A percentile compares a stretch with the other conserved stretches of the same genome.
phyloP scores from a whole-genome alignment of 208 protist genomes.

The Trypanosoma melophagium region DNA sequence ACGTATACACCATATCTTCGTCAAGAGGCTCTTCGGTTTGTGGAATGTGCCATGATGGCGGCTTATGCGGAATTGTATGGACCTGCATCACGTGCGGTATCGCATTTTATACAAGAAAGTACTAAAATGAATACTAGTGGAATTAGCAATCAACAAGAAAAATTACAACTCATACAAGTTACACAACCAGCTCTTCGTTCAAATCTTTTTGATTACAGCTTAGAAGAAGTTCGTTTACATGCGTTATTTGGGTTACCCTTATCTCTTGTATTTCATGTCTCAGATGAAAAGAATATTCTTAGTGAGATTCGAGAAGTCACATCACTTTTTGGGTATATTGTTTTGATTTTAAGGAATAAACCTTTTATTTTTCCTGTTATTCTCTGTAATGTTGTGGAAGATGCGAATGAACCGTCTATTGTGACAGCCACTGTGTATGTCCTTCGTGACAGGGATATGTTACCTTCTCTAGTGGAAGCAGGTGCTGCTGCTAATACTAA shows the following conservation, averaged over 20 bases:
- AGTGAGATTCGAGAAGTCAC: conserved; percentile 5
- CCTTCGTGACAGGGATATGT: conserved; percentile 68
- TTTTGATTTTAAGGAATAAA: conserved; percentile 51
- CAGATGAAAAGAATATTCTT: conserved; percentile 13
- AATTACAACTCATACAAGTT: conserved; percentile 33
- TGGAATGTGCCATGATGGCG: conserved; percentile 60
- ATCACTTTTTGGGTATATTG: conserved; percentile 48
- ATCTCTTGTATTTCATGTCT: conserved; percentile 2
- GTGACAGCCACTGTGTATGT: conserved; percentile 41
- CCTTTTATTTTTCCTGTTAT: conserved; percentile 59
- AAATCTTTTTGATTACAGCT: conserved; percentile 33
- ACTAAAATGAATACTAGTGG: not conserved
- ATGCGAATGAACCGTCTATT: conserved; percentile 1
- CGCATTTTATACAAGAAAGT: conserved; percentile 18
- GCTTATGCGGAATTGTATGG: conserved; percentile 83
- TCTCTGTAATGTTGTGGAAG: conserved; percentile 28
- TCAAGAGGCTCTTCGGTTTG: conserved; percentile 63
- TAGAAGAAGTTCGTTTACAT: conserved; percentile 55
- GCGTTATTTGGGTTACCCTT: conserved; percentile 71
- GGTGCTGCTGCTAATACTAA: conserved; percentile 28
- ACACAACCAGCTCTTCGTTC: conserved; percentile 31
- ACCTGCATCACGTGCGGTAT: conserved; percentile 32
- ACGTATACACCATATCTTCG: conserved; percentile 78
- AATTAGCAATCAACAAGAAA: conserved; percentile 4
- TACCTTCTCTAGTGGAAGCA: conserved; percentile 61